These are phyloP conservation scores for Globisporangium solare DNA, from an alignment of 352 stramenopile species.

Conservation along the genomic window DNA sequence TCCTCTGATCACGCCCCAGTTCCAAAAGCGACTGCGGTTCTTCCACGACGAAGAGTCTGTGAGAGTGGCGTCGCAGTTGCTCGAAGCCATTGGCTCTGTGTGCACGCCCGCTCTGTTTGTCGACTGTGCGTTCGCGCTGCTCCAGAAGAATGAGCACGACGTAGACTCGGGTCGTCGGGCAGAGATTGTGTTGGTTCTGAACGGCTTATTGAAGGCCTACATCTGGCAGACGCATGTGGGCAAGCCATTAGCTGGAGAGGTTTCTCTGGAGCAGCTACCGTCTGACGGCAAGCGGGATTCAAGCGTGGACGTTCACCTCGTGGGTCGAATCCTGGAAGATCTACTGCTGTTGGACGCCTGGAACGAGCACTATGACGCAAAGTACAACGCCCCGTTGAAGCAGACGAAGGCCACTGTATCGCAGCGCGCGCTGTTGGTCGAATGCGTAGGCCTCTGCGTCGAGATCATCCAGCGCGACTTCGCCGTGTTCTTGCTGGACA, in stretches of 20 bases:
- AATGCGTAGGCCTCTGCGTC: conserved; percentile 69
- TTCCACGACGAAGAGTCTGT: conserved; percentile 76
- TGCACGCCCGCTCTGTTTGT: conserved; percentile 58
- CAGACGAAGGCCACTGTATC: conserved; percentile 22
- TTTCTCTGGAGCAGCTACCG: not conserved
- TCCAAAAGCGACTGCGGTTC: conserved; percentile 66
- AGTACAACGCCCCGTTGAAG: not conserved
- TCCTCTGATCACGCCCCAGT: conserved; percentile 54
- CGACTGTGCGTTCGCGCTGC: conserved; percentile 51
- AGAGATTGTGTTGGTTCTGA: conserved; percentile 60
- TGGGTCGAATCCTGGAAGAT: conserved; percentile 74
- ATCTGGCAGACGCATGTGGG: conserved; percentile 1
- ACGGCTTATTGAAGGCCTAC: conserved; percentile 47
- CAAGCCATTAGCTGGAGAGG: not conserved
- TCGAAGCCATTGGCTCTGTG: conserved; percentile 41
- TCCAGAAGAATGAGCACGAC: conserved; percentile 11
- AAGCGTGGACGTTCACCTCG: conserved; percentile 50
- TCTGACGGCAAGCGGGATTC: not conserved
- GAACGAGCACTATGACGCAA: conserved; percentile 21
- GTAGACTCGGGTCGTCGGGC: conserved; percentile 13
- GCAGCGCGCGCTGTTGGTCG: conserved; percentile 61
- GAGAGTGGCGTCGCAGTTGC: conserved; percentile 31
- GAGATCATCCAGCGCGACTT: conserved; percentile 58
- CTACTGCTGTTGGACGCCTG: conserved; percentile 48
- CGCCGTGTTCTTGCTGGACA: conserved; percentile 56